A percentile compares a stretch with the other conserved stretches of the same genome.
phyloP scores from a whole-genome alignment of 1,139 yeast genomes.

The Kodamaea alishanica region DNA sequence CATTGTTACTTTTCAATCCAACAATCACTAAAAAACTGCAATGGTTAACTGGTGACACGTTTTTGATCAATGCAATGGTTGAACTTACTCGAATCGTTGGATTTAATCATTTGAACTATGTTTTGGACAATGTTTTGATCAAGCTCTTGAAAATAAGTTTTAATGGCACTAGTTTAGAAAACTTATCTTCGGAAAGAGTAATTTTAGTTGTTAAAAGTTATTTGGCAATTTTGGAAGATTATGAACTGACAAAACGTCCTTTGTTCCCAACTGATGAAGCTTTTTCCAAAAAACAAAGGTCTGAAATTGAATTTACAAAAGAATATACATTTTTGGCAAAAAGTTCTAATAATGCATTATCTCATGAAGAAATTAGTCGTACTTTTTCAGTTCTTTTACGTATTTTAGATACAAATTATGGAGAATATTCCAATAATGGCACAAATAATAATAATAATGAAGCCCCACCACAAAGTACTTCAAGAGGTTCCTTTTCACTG shows the following conservation, averaged over 20 bases:
- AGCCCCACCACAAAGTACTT: slow-evolving; percentile 4
- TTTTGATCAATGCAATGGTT: slow-evolving; percentile 61
- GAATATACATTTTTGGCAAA: slow-evolving; percentile 40
- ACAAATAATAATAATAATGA: slow-evolving; percentile 5
- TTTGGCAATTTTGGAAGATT: slow-evolving; percentile 62
- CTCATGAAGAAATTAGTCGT: slow-evolving; percentile 75
- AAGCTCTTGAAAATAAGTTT: slow-evolving; percentile 56
- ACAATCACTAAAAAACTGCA: slow-evolving; percentile 57
- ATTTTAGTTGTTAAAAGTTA: slow-evolving; percentile 70
- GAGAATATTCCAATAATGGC: slow-evolving; percentile 25
- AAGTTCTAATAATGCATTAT: slow-evolving; percentile 44
- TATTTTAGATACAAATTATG: slow-evolving; percentile 60
- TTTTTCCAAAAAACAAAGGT: slow-evolving; percentile 16
- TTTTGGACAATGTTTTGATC: slow-evolving; percentile 71
- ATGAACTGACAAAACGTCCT: slow-evolving; percentile 56
- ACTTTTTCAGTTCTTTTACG: slow-evolving; percentile 56
- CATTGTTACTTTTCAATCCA: slow-evolving; percentile 47
- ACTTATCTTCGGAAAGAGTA: slow-evolving; percentile 63
- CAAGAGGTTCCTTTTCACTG: slow-evolving; percentile 30
- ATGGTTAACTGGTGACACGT: slow-evolving; percentile 64
- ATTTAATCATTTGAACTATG: slow-evolving; percentile 70
- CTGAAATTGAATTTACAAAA: slow-evolving; percentile 11
- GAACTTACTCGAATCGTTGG: slow-evolving; percentile 76
- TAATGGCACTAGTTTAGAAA: slow-evolving; percentile 57
- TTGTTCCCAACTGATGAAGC: slow-evolving; percentile 69